Conservation (phyloP, 495 filamentous ascomycete genomes). For the Amniculicola lignicola region DNA sequence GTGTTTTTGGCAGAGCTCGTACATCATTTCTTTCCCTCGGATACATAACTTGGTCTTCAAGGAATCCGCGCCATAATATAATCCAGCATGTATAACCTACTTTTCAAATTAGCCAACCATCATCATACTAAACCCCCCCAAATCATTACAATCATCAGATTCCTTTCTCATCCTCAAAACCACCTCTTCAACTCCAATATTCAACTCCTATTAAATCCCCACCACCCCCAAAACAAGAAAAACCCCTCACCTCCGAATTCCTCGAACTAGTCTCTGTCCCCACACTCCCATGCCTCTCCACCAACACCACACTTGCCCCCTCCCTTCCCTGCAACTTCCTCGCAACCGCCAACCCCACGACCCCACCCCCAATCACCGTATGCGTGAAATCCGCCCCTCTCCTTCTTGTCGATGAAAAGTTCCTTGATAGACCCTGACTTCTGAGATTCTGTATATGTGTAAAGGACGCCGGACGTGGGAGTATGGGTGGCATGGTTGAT, state of each 20-base stretch:
- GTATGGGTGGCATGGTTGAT: too few species aligned
- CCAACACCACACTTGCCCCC: conserved; percentile 67
- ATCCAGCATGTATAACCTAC: conserved; percentile 89
- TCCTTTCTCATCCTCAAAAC: neutral
- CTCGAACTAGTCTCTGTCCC: conserved; percentile 90
- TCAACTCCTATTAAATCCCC: neutral
- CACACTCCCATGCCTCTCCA: conserved; percentile 73
- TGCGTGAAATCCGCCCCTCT: conserved; percentile 72
- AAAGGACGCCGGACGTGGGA: too few species aligned
- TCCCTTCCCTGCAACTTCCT: conserved; percentile 64
- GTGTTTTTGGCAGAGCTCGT: conserved; percentile 67
- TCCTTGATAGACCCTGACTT: too few species aligned
- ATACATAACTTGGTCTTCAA: conserved; percentile 87
- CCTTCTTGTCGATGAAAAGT: conserved; percentile 35
- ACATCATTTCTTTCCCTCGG: conserved; percentile 69
- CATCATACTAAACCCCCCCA: too few species aligned
- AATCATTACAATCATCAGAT: neutral
- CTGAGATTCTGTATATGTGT: too few species aligned
- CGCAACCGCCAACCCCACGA: conserved; percentile 87
- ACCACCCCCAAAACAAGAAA: neutral
- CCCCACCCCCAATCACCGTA: conserved; percentile 85
- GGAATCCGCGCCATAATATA: conserved; percentile 77
- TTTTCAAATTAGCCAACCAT: too few species aligned
- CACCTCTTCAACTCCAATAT: neutral
- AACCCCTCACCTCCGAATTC: conserved; percentile 69